Percentiles rank a stretch among this genome's conserved stretches.
These are phyloP conservation scores for Linum lewisii DNA, from an alignment of 345 rosid genomes.

Conservation along the genomic window DNA sequence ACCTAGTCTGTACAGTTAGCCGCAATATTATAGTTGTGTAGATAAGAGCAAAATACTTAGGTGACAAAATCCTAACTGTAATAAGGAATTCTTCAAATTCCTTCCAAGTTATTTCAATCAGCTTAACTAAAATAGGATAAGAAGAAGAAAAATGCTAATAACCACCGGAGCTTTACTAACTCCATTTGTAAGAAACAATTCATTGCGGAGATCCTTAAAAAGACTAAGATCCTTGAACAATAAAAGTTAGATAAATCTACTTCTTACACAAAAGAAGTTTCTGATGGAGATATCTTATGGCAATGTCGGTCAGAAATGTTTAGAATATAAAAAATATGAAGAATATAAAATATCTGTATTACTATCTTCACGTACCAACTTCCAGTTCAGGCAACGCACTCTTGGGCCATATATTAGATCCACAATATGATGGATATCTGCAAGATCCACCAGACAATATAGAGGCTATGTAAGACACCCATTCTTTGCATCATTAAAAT, in stretches of 20 bases:
- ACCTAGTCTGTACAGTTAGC: too few species aligned
- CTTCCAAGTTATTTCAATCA: too few species aligned
- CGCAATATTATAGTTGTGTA: too few species aligned
- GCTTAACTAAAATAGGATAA: too few species aligned
- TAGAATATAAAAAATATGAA: neutral
- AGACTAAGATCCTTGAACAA: too few species aligned
- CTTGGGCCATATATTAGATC: conserved; percentile 84
- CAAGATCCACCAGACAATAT: conserved; percentile 7
- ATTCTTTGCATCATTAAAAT: neutral
- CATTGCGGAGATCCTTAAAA: too few species aligned
- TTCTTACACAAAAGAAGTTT: neutral
- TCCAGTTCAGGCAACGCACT: conserved; percentile 72
- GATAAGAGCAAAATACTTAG: too few species aligned
- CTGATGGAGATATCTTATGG: neutral
- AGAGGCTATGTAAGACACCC: neutral
- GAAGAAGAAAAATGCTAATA: too few species aligned
- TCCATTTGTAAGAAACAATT: too few species aligned
- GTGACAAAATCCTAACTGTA: too few species aligned
- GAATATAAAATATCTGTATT: neutral
- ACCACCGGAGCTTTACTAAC: too few species aligned
- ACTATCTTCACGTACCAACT: conserved; percentile 38
- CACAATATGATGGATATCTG: conserved; percentile 85
- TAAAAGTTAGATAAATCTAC: neutral
- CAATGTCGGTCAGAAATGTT: neutral
- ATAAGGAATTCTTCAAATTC: too few species aligned